Conservation (phyloP, 805 yeast species). For the Wickerhamiella sergipiensis region DNA sequence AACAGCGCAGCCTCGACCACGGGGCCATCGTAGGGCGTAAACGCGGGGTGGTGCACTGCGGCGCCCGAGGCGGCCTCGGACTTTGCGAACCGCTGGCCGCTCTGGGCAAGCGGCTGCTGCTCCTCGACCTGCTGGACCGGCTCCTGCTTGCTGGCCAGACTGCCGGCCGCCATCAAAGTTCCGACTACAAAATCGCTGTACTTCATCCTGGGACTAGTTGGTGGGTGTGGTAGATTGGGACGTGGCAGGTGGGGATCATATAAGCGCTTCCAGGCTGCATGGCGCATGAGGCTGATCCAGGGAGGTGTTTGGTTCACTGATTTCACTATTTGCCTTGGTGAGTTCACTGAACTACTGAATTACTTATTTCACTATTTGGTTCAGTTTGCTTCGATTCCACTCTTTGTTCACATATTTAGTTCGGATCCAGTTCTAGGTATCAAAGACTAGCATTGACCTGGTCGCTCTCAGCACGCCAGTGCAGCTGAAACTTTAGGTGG, state of each 20-base stretch:
- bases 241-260: neutral
- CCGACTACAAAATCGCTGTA: constrained; percentile 1
- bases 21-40: constrained; percentile 16
- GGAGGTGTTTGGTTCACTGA: too few species aligned
- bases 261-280: neutral
- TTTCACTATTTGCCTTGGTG: too few species aligned
- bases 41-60: constrained; percentile 17
- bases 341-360: too few species aligned
- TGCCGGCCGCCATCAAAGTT: constrained; percentile 5
- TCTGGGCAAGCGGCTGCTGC: constrained; percentile 1
- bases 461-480: too few species aligned
- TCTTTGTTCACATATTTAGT: too few species aligned
- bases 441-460: too few species aligned
- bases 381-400: too few species aligned
- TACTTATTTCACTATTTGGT: too few species aligned
- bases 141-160: constrained; percentile 2
- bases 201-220: constrained; percentile 1
- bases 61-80: neutral
- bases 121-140: constrained; percentile 4
- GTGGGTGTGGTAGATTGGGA: neutral
- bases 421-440: too few species aligned
- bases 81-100: neutral
- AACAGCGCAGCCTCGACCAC: constrained; percentile 13
- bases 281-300: too few species aligned
- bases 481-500: too few species aligned